phyloP scores from a whole-genome alignment of 177 flowering plant genomes.

The Vitis hybrid region DNA sequence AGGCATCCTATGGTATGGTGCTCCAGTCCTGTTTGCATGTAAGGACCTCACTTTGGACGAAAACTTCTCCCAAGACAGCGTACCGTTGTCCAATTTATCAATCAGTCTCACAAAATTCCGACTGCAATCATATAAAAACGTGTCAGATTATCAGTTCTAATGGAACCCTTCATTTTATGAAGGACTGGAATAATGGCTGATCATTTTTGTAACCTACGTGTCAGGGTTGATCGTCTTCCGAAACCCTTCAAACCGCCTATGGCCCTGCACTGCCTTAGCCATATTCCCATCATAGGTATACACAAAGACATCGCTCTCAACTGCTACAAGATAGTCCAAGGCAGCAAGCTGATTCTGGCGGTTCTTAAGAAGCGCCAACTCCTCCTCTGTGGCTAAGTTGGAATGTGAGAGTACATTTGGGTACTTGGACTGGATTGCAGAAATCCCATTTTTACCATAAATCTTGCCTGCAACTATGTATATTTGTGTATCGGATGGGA shows the following conservation, averaged over 20 bases:
- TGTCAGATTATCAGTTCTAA: neutral
- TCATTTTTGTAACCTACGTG: slow-evolving; percentile 21
- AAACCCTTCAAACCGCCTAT: slow-evolving; percentile 44
- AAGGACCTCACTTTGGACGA: slow-evolving; percentile 21
- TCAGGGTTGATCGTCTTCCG: slow-evolving; percentile 39
- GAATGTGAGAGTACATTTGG: slow-evolving; percentile 41
- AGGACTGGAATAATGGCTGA: neutral
- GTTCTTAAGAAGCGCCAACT: slow-evolving; percentile 32
- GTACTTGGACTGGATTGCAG: slow-evolving; percentile 26
- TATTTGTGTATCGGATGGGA: slow-evolving; percentile 42
- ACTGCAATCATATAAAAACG: slow-evolving; percentile 24
- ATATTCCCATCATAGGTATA: slow-evolving; percentile 61
- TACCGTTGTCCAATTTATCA: slow-evolving; percentile 35
- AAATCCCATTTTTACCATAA: slow-evolving; percentile 36
- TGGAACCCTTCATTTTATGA: neutral
- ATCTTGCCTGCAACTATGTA: slow-evolving; percentile 59
- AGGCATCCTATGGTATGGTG: slow-evolving; percentile 18
- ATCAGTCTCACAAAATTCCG: slow-evolving; percentile 30
- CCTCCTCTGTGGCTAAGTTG: slow-evolving; percentile 45
- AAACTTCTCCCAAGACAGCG: slow-evolving; percentile 40
- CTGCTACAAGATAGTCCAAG: slow-evolving; percentile 47
- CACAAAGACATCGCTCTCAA: slow-evolving; percentile 56
- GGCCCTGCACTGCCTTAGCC: slow-evolving; percentile 62
- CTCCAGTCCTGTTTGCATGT: slow-evolving; percentile 33
- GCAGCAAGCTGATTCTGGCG: slow-evolving; percentile 57